These are phyloP conservation scores for Aspergillus fijiensis DNA, from an alignment of 2,329 filamentous ascomycete species.

Conservation along the genomic window DNA sequence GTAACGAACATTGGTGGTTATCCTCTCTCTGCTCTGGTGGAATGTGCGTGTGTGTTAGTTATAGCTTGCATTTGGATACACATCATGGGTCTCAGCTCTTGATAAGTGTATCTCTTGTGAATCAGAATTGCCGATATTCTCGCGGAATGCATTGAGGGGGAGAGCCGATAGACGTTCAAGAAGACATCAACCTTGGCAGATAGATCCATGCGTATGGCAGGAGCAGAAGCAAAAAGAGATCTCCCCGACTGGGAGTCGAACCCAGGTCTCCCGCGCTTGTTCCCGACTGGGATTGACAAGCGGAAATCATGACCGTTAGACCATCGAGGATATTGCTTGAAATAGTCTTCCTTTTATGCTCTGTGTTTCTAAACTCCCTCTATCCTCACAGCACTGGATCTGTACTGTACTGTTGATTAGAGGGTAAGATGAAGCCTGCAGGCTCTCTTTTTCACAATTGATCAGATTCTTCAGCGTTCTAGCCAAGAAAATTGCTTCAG, in stretches of 20 bases:
- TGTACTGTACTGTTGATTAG: too few relatives aligned
- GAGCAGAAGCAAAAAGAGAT: neutral
- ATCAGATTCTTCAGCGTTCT: too few relatives aligned
- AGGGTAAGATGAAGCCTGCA: too few relatives aligned
- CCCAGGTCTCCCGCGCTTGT: constrained; percentile 11
- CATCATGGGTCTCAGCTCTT: neutral
- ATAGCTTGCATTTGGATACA: constrained; percentile 4
- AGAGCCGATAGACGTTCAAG: too few relatives aligned
- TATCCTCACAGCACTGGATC: too few relatives aligned
- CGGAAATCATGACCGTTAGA: constrained; percentile 11
- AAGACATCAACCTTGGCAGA: too few relatives aligned
- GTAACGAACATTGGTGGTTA: neutral
- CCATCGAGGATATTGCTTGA: neutral
- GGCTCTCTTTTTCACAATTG: too few relatives aligned
- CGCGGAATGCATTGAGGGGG: neutral
- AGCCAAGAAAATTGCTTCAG: too few relatives aligned
- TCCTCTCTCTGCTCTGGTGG: neutral
- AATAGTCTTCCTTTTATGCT: too few relatives aligned
- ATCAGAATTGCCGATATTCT: neutral
- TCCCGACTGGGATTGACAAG: neutral
- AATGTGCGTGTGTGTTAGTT: neutral
- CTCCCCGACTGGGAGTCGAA: constrained; percentile 11
- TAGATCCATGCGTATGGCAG: too few relatives aligned
- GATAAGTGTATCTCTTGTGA: neutral
- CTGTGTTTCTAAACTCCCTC: neutral